phyloP scores from a whole-genome alignment of 257 asterid genomes.

The Salvia hispanica region DNA sequence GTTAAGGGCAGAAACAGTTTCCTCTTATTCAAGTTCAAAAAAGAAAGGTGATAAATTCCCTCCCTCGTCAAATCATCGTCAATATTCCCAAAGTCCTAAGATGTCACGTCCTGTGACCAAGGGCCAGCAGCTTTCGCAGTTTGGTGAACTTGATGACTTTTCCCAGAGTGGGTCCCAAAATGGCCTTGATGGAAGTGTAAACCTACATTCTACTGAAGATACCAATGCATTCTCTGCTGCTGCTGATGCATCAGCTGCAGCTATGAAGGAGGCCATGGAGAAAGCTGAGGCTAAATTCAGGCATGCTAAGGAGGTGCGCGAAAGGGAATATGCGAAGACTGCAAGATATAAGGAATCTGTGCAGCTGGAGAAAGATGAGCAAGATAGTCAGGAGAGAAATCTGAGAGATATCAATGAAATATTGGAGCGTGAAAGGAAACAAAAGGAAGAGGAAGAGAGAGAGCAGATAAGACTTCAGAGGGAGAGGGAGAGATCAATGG shows the following conservation, averaged over 20 bases:
- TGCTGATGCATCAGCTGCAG: slow-evolving; percentile 94
- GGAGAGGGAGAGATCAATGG: slow-evolving; percentile 66
- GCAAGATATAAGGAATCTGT: slow-evolving; percentile 68
- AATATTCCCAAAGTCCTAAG: slow-evolving; percentile 60
- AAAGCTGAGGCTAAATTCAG: slow-evolving; percentile 96
- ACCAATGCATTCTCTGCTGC: slow-evolving; percentile 71
- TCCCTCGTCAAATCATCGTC: slow-evolving; percentile 51
- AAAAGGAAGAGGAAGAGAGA: slow-evolving; percentile 80
- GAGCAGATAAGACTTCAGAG: slow-evolving; percentile 77
- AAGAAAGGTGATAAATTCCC: slow-evolving; percentile 59
- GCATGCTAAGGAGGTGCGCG: slow-evolving; percentile 97
- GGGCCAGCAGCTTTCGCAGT: slow-evolving; percentile 50
- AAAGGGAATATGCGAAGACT: slow-evolving; percentile 82
- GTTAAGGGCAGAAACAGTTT: slow-evolving; percentile 49
- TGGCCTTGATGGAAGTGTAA: slow-evolving; percentile 49
- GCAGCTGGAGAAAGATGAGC: slow-evolving; percentile 62
- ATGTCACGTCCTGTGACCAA: slow-evolving; percentile 42
- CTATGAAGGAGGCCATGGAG: slow-evolving; percentile 99
- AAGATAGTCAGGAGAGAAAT: slow-evolving; percentile 63
- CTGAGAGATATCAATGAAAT: slow-evolving; percentile 64
- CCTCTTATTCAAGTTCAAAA: slow-evolving; percentile 56
- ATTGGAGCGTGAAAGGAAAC: slow-evolving; percentile 69
- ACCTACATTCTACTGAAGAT: slow-evolving; percentile 54
- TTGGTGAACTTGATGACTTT: slow-evolving; percentile 90
- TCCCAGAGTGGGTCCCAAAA: slow-evolving; percentile 57